Base-by-base conservation (phyloP, 2,329 filamentous ascomycete genomes). In the Clarireedia hainanense region DNA sequence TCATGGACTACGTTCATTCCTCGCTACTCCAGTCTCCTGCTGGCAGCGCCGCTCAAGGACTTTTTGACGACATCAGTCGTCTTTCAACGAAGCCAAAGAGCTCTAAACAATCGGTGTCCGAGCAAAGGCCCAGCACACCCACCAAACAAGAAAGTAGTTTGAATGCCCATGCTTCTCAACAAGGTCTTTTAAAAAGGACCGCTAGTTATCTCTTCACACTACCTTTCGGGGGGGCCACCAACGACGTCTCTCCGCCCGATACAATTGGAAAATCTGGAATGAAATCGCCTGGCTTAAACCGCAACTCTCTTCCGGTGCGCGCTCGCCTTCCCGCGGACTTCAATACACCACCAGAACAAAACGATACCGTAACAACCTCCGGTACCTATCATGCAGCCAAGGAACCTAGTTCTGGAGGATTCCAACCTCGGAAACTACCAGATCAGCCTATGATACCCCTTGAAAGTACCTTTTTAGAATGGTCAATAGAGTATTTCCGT, bases 401-500 rank as follows among this genome's bases (percentile, higher is more conserved):
- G 58, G 84, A 89, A 59, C 92, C 94, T 0, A 80, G 84, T n/a
- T 91, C 91, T 3, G 86, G 88, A 10, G 81, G 84, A 0, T 96
- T 88, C 66, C 74, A 81, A 60, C 75, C 82, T 50, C 81, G 85
- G 57, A 78, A 84, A 58, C 69, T 81, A 30, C 75, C 78, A 1
- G 75, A 81, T 52, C 64, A 75, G 9, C 86, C 88, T 1, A 72
- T 71, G 12, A 79, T 97, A 27, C 94, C 94, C 1, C 71, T 99
- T 17, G 80, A 80, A 58, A 96, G 91, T 69, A 85, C 80, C 7
- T 95, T 97, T 71, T 78, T 96, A 60, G 89, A 96, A 61, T 99
- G 92, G 91, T 96, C 91, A 4, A 91, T 94, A 46, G 92, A 92
- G 71, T 97, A 99, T 70, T 99, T 97, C 78, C 89, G 91, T 30